Percentiles rank a stretch among this genome's conserved stretches.
Conservation (phyloP, 805 yeast species). For the Jamesozyma piceae region DNA sequence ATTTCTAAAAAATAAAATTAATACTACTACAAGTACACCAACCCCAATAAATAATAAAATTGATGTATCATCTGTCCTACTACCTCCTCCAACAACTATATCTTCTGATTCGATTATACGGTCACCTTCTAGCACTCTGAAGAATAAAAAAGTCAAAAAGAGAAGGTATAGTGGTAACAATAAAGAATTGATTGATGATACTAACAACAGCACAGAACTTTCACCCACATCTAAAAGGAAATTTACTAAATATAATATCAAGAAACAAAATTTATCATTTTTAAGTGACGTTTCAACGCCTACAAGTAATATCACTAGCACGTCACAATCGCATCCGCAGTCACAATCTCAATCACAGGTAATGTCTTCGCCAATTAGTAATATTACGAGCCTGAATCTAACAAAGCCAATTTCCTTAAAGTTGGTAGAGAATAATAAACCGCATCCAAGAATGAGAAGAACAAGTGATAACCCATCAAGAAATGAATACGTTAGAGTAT, state of each 20-base stretch:
- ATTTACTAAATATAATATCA: conserved; percentile 1
- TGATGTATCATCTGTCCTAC: not conserved
- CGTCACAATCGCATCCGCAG: not conserved
- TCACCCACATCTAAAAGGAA: conserved; percentile 2
- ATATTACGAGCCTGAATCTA: not conserved
- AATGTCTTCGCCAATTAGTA: not conserved
- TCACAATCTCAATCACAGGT: not conserved
- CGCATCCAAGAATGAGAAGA: conserved; percentile 28
- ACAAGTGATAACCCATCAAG: conserved; percentile 23
- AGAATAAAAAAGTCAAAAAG: not conserved
- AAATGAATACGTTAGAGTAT: conserved; percentile 25
- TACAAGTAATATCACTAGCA: not conserved
- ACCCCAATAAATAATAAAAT: not conserved
- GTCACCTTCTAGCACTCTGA: not conserved
- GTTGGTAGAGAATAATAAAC: conserved; percentile 23
- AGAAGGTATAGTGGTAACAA: not conserved
- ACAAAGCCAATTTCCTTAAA: conserved; percentile 5
- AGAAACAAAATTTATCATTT: conserved; percentile 1
- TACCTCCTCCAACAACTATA: not conserved
- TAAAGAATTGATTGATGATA: not conserved
- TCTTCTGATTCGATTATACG: not conserved
- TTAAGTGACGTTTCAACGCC: not conserved
- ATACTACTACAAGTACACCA: not conserved
- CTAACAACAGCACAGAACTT: not conserved
- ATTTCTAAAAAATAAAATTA: conserved; percentile 12